Percentiles rank a stretch among this genome's conserved stretches.
These are phyloP conservation scores for Aegle marmelos DNA, from an alignment of 345 rosid genomes.

Conservation along the genomic window DNA sequence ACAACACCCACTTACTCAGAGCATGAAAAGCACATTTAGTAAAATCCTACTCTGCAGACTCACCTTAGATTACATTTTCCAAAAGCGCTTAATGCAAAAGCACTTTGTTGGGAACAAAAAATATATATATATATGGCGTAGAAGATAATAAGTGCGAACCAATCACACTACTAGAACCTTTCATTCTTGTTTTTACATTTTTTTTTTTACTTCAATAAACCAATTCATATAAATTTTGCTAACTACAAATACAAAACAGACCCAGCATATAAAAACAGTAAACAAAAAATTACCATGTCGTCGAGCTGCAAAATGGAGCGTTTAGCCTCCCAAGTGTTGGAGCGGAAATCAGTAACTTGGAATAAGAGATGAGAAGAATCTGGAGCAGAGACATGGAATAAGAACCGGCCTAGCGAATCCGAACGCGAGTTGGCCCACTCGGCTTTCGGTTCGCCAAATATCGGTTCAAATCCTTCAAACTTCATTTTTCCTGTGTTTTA, in stretches of 20 bases:
- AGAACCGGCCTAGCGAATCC: conserved; percentile 45
- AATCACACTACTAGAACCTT: background rate
- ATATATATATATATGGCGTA: background rate
- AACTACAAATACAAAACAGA: background rate
- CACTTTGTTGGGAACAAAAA: background rate
- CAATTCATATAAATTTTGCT: background rate
- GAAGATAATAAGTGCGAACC: background rate
- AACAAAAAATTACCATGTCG: conserved; percentile 53
- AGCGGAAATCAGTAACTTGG: conserved; percentile 61
- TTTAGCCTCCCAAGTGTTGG: conserved; percentile 55
- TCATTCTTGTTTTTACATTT: background rate
- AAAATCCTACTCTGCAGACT: background rate
- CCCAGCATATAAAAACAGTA: background rate
- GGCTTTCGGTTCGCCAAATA: conserved; percentile 62
- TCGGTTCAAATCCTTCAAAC: conserved; percentile 55
- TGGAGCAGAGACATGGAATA: conserved; percentile 65
- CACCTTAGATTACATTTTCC: background rate
- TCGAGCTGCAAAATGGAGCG: conserved; percentile 72
- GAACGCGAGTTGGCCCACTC: conserved; percentile 41
- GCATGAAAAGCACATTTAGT: background rate
- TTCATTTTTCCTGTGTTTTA: conserved; percentile 14
- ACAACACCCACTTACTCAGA: too few species aligned
- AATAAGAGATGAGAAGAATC: conserved; percentile 55
- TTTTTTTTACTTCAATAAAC: background rate
- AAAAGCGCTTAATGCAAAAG: background rate